Base-by-base conservation (phyloP, 192 early-diverging fungal genomes). In the Umbelopsis ramanniana region DNA sequence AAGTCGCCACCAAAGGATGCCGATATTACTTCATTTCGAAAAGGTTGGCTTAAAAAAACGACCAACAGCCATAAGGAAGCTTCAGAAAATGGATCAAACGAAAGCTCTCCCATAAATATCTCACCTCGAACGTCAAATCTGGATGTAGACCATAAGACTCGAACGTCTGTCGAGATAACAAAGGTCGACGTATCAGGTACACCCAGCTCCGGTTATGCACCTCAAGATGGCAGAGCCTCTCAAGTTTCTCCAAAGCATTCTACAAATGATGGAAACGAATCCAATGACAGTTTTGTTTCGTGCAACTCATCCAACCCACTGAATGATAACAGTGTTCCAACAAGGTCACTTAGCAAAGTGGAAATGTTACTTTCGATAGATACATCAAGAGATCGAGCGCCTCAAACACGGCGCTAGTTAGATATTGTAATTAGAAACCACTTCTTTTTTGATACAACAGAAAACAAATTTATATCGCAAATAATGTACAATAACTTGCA, bases 261-360 rank as follows among this genome's bases (percentile, higher is more conserved):
- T 5, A 4, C 35, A 19, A 63, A 63, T 12, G 33, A 17, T 19
- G 57, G 29, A 37, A 35, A 26, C 17, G 57, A 37, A 0, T 63
- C 57, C 14, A 22, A 63, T 63, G 57, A 63, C 35, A 63, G 29
- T 5, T 63, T 63, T 63, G 57, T 63, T 19, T 63, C 57, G 4
- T 63, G 57, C 29, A 63, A 37, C 4, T 63, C 57, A 17, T 63
- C 33, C 17, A 35, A n/a, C 26, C 29, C 33, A 19, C 33, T 35
- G 15, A 63, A n/a, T 37, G 57, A 63, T 5, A 37, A 3, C 33
- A 63, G 37, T 63, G 35, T 2, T 9, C 9, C 12, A 6, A 63
- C 23, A 19, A 26, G 15, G 19, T 37, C 57, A 37, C 57, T 63
- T 17, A n/a, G 29, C 15, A 29, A 38, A 12, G 26, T 37, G 0